Conservation (phyloP, 148 eudicot genomes). For the Cornus controversa region DNA sequence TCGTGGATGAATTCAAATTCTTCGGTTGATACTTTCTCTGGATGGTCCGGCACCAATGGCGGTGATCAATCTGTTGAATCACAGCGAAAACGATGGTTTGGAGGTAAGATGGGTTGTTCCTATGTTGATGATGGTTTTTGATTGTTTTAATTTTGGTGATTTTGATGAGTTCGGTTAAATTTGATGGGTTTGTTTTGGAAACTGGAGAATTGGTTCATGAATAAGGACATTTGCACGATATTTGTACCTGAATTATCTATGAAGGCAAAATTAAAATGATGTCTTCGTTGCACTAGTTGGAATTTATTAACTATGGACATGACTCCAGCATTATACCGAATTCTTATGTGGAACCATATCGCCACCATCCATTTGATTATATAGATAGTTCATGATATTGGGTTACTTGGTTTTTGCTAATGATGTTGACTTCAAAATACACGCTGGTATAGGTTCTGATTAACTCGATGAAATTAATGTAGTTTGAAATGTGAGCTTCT, state of each 20-base stretch:
- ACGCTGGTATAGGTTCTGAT: not conserved
- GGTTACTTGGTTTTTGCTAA: not conserved
- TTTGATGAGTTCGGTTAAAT: no score
- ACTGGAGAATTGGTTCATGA: not conserved
- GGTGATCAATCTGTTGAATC: constrained; percentile 32
- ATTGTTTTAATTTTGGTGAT: not conserved
- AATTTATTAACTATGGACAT: not conserved
- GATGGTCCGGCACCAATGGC: constrained; percentile 54
- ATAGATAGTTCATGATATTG: not conserved
- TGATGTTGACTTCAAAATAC: not conserved
- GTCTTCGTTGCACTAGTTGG: not conserved
- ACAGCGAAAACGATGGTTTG: constrained; percentile 37
- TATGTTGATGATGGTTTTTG: not conserved
- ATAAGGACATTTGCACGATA: not conserved
- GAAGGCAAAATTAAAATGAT: not conserved
- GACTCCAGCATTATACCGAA: not conserved
- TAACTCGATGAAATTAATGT: not conserved
- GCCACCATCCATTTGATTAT: not conserved
- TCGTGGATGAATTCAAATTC: constrained; percentile 37
- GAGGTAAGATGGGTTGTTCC: no score
- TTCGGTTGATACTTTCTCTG: constrained; percentile 40
- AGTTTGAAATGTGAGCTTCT: not conserved
- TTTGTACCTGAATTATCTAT: not conserved
- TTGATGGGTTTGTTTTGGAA: no score
- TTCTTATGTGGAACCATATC: not conserved